Evolutionary conservation across 345 rosid genomes (phyloP).

Genomic region (Salix exigua): DNA sequence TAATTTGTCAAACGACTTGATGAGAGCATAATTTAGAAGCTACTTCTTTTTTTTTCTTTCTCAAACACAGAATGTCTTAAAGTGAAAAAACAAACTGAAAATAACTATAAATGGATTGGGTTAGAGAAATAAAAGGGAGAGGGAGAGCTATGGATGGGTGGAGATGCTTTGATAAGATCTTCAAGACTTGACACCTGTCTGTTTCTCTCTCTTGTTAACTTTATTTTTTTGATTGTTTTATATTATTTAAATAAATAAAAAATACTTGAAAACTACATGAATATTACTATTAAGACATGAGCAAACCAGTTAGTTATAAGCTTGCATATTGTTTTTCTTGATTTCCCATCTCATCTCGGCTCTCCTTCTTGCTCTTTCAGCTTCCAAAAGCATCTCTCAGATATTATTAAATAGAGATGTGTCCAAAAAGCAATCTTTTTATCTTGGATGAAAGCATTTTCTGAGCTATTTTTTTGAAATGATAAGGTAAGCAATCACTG

Average conservation of each 20-base stretch:
- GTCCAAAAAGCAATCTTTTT: not conserved
- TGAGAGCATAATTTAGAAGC: too few relatives aligned
- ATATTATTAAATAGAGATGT: not conserved
- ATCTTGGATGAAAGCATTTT: not conserved
- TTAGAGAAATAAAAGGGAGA: not conserved
- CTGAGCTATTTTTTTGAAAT: constrained; percentile 23
- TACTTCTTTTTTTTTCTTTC: too few relatives aligned
- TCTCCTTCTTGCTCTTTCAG: constrained; percentile 8
- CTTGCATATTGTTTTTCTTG: too few relatives aligned
- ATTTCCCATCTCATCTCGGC: constrained; percentile 1
- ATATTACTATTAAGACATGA: too few relatives aligned
- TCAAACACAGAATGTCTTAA: too few relatives aligned
- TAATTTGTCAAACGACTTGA: too few relatives aligned
- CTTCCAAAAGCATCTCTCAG: constrained; percentile 10
- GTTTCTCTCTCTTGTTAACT: constrained; percentile 1
- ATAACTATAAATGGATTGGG: too few relatives aligned
- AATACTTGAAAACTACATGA: too few relatives aligned
- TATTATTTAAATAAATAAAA: not conserved
- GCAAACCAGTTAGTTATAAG: too few relatives aligned
- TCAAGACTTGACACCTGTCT: constrained; percentile 46
- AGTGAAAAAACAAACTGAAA: too few relatives aligned
- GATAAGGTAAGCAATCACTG: constrained; percentile 22
- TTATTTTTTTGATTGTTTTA: not conserved
- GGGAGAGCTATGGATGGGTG: constrained; percentile 27
- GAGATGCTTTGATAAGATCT: constrained; percentile 45